A percentile compares a stretch with the other conserved stretches of the same genome.
These are phyloP conservation scores for Dactylonectria macrodidyma DNA, from an alignment of 2,329 filamentous ascomycete genomes.

Conservation along the genomic window DNA sequence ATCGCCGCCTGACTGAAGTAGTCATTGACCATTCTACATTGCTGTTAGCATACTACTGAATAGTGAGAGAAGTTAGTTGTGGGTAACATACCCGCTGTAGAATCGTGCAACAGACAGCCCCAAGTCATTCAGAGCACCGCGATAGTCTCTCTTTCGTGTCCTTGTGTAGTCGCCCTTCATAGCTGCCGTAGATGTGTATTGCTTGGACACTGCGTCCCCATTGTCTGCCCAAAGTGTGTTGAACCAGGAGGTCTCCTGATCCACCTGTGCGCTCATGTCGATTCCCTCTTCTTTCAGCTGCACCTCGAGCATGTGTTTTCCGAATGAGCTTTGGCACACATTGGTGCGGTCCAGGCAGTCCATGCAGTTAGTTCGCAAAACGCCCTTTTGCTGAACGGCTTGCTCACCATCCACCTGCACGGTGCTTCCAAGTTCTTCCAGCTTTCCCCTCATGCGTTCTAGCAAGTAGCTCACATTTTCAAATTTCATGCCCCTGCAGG, in stretches of 20 bases:
- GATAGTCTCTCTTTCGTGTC: slow-evolving; percentile 90
- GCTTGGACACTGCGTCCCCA: slow-evolving; percentile 93
- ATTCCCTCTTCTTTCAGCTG: slow-evolving; percentile 85
- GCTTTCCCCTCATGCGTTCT: slow-evolving; percentile 75
- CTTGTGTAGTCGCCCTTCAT: slow-evolving; percentile 98
- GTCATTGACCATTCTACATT: slow-evolving; percentile 91
- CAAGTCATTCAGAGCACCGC: slow-evolving; percentile 91
- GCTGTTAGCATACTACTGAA: slow-evolving; percentile 30
- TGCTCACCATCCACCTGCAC: slow-evolving; percentile 65
- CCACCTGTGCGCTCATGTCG: slow-evolving; percentile 80
- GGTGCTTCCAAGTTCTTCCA: slow-evolving; percentile 82
- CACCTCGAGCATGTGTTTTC: slow-evolving; percentile 83
- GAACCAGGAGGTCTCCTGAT: slow-evolving; percentile 91
- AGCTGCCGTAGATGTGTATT: slow-evolving; percentile 95
- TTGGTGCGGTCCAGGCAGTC: slow-evolving; percentile 97
- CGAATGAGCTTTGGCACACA: slow-evolving; percentile 94
- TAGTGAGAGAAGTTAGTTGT: not conserved
- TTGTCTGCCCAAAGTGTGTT: slow-evolving; percentile 98
- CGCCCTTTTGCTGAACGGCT: slow-evolving; percentile 74
- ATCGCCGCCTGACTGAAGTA: slow-evolving; percentile 97
- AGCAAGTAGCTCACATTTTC: slow-evolving; percentile 91
- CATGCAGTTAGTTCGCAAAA: slow-evolving; percentile 98
- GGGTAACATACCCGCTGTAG: slow-evolving; percentile 72
- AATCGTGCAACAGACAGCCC: slow-evolving; percentile 87
- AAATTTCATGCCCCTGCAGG: slow-evolving; percentile 97